Conservation (phyloP, 371 early-diverging fungal genomes). For the Mortierella sp. region DNA sequence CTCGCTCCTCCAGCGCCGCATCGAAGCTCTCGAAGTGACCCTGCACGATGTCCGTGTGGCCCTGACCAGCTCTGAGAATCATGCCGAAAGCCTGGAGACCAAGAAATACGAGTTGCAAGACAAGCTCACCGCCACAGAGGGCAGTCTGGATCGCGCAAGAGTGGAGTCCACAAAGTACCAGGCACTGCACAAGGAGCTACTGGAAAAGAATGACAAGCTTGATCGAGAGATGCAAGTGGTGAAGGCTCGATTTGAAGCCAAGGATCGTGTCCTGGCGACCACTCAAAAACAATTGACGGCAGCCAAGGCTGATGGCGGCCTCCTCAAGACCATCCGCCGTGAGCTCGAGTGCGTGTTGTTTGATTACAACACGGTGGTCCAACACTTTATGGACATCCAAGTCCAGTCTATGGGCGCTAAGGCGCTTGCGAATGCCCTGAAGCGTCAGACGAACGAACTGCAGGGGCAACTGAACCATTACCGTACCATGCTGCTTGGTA, state of each 20-base stretch:
- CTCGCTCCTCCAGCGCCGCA: slow-evolving; percentile 43
- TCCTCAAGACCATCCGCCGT: slow-evolving; percentile 51
- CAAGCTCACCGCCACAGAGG: slow-evolving; percentile 36
- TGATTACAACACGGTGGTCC: slow-evolving; percentile 54
- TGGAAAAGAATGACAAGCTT: slow-evolving; percentile 45
- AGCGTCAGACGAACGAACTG: slow-evolving; percentile 48
- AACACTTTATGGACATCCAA: slow-evolving; percentile 53
- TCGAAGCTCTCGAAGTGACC: slow-evolving; percentile 49
- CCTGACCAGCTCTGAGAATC: slow-evolving; percentile 41
- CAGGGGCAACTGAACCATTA: slow-evolving; percentile 42
- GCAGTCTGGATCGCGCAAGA: slow-evolving; percentile 35
- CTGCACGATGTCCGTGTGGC: slow-evolving; percentile 53
- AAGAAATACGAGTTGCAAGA: slow-evolving; percentile 53
- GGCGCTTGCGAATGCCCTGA: slow-evolving; percentile 41
- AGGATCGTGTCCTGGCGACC: slow-evolving; percentile 45
- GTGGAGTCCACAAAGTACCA: slow-evolving; percentile 49
- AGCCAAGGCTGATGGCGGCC: slow-evolving; percentile 47
- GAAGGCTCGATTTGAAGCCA: slow-evolving; percentile 53
- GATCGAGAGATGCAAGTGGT: slow-evolving; percentile 45
- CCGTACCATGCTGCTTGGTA: slow-evolving; percentile 49
- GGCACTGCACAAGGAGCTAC: slow-evolving; percentile 44
- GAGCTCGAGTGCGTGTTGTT: slow-evolving; percentile 52
- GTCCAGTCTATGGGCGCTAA: slow-evolving; percentile 51
- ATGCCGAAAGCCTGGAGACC: slow-evolving; percentile 44
- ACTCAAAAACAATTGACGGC: slow-evolving; percentile 50